Base-by-base conservation (phyloP, 768 basidiomycete genomes). In the Pleurotus giganteus region DNA sequence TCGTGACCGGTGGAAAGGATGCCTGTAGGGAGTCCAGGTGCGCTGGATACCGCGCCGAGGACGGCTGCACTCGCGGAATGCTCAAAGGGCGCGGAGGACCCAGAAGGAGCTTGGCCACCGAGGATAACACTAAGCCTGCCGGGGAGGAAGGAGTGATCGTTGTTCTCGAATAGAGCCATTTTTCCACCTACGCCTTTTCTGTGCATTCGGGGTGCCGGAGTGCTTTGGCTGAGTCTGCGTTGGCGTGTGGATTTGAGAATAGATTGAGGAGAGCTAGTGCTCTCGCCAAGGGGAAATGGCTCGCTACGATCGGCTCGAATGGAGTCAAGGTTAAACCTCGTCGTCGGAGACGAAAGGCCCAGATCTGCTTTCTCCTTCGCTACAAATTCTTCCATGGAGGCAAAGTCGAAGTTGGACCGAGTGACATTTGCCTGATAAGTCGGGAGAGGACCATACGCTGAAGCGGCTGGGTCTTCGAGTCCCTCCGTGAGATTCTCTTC, bases 141-240 rank as follows among this genome's bases (percentile, higher is more conserved):
- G 11, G 77, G 73, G 57, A 85, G 74, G 13, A 79, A 71, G 1
- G 79, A 75, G 1, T 75, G 76, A 21, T 77, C 77, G 0, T 71
- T 66, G 21, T 75, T 70, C 59, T 98, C 97, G 65, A 98, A 98
- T 2, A 96, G 72, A 0, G 94, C 95, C 68, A 98, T 80, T 70
- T 98, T 98, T 17, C 90, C 92, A 42, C 83, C 81, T 31, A 81
- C 76, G 21, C 76, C 80, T 63, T 77, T 84, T 44, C 82, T 78
- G 51, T 76, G 75, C 3, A 77, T 68, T 31, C 88, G 81, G 4
- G 89, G 89, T 45, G 80, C 69, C 0, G 88, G 81, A 47, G 84
- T 87, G 60, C 88, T 91, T 65, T 93, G 88, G 60, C 90, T 94
- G 54, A 96, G 77, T 63, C 94, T 96, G 44, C 96, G 88, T 57